Evolutionary conservation across 176 grass and related monocot genomes (phyloP).

Genomic region (Lolium perenne): DNA sequence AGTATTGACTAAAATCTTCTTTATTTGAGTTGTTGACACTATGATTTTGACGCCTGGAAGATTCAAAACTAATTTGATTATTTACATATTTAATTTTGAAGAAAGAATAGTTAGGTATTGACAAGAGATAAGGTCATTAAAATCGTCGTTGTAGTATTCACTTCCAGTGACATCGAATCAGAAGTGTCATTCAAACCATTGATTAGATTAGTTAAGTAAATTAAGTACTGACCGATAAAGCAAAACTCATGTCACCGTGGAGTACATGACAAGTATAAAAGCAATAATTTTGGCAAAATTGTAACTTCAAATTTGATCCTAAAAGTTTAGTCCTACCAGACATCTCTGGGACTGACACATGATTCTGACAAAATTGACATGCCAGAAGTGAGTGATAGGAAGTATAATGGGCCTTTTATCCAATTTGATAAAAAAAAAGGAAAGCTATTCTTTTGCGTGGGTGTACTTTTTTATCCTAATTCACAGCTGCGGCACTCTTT

Average conservation of each 20-base stretch:
- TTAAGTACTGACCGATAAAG: not conserved
- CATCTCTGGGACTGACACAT: not conserved
- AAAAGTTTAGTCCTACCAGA: not conserved
- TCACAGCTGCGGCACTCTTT: conserved; percentile 17
- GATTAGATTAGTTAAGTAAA: not conserved
- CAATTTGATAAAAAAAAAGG: not conserved
- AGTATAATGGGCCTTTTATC: not conserved
- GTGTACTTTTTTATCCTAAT: not conserved
- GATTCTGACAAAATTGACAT: not conserved
- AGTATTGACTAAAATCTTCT: conserved; percentile 4
- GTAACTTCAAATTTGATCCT: not conserved
- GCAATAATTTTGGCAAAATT: not conserved
- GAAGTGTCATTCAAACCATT: not conserved
- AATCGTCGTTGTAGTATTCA: not conserved
- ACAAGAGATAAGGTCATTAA: not conserved
- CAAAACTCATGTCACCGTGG: not conserved
- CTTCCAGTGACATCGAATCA: not conserved
- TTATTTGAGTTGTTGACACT: not conserved
- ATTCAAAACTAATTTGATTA: conserved; percentile 2
- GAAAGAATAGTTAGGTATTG: not conserved
- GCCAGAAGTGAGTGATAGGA: not conserved
- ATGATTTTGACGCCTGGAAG: not conserved
- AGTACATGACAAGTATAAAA: not conserved
- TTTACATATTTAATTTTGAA: not conserved
- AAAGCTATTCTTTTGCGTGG: not conserved